These are phyloP conservation scores for Backusella mclennaniae DNA, from an alignment of 192 early-diverging fungal genomes.

Conservation along the genomic window DNA sequence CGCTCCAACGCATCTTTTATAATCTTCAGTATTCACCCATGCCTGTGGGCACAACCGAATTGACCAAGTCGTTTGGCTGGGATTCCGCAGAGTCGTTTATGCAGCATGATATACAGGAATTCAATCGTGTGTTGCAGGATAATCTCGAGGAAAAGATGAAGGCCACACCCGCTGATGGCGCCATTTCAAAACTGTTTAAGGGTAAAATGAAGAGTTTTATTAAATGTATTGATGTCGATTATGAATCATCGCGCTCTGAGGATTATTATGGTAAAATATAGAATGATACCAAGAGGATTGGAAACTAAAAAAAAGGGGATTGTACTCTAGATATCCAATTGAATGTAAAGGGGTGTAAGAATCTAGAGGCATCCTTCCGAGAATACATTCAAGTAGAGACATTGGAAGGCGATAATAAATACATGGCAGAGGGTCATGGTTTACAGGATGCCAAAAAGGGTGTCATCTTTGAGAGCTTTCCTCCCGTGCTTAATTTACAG, in stretches of 20 bases:
- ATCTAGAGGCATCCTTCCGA: conserved; percentile 83
- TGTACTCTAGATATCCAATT: conserved; percentile 82
- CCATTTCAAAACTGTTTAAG: conserved; percentile 85
- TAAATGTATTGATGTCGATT: conserved; percentile 92
- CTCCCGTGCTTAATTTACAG: conserved; percentile 94
- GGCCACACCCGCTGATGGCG: conserved; percentile 89
- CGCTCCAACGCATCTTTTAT: conserved; percentile 94
- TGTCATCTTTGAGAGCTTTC: conserved; percentile 90
- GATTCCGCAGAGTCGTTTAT: conserved; percentile 90
- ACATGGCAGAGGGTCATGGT: conserved; percentile 88
- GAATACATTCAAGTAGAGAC: conserved; percentile 91
- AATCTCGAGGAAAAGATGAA: conserved; percentile 98
- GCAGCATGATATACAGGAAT: conserved; percentile 99
- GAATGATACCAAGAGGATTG: too few relatives aligned
- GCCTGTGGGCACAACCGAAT: conserved; percentile 87
- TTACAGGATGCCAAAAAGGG: conserved; percentile 96
- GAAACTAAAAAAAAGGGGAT: neutral
- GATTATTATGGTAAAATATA: conserved; percentile 81
- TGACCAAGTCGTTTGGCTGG: conserved; percentile 99
- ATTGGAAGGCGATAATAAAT: conserved; percentile 96
- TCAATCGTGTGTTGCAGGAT: conserved; percentile 96
- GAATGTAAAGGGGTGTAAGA: conserved; percentile 93
- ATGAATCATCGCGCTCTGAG: conserved; percentile 91
- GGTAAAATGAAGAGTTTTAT: conserved; percentile 98
- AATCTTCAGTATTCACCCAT: conserved; percentile 73